Evolutionary conservation across 495 filamentous ascomycete species (phyloP).

Genomic region (Tuber microsphaerosporum): DNA sequence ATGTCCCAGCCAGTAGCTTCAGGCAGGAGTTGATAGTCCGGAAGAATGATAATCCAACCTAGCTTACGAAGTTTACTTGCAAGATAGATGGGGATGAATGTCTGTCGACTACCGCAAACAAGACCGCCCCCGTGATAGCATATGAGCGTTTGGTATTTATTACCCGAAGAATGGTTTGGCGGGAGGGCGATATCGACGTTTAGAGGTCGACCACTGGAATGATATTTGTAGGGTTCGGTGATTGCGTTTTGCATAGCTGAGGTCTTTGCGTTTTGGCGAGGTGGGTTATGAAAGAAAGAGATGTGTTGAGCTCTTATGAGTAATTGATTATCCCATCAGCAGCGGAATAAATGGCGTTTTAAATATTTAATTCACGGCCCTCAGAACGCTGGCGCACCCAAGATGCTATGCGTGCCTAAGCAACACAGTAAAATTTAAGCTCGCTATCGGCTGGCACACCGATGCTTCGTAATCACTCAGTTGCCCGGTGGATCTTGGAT

Average conservation of each 20-base stretch:
- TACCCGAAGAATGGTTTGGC: neutral
- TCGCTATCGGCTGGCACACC: neutral
- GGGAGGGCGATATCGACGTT: neutral
- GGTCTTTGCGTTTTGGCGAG: neutral
- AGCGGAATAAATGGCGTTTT: neutral
- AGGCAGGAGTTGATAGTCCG: neutral
- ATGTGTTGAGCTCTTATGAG: neutral
- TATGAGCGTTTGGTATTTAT: neutral
- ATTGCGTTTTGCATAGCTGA: neutral
- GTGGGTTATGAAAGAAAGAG: neutral
- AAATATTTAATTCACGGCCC: neutral
- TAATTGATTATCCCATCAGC: neutral
- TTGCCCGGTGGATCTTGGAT: neutral
- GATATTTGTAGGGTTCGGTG: neutral
- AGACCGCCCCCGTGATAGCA: neutral
- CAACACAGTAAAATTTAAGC: neutral
- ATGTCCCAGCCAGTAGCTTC: constrained; percentile 1
- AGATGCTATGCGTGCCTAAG: neutral
- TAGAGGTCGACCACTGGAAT: neutral
- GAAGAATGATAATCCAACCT: neutral
- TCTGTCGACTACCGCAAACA: neutral
- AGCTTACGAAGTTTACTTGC: neutral
- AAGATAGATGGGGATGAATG: neutral
- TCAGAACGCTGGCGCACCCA: neutral
- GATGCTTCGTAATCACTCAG: neutral